phyloP scores from a whole-genome alignment of 2,329 filamentous ascomycete genomes.

The Aspergillus eucalypticola region DNA sequence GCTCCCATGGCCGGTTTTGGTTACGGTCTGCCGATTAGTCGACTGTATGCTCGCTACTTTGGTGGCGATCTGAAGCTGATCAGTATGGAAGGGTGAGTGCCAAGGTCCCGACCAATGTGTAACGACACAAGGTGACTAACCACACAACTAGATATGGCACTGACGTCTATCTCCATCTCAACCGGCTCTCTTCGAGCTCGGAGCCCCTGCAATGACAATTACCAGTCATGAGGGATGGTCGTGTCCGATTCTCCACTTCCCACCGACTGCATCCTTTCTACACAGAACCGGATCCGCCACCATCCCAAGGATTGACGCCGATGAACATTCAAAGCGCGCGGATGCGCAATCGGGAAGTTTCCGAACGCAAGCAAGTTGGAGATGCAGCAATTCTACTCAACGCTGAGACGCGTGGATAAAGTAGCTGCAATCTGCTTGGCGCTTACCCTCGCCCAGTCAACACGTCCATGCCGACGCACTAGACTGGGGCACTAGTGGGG shows the following conservation, averaged over 20 bases:
- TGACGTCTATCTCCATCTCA: slow-evolving; percentile 96
- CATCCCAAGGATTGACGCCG: slow-evolving; percentile 54
- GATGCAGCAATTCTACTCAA: slow-evolving; percentile 79
- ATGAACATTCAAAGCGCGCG: slow-evolving; percentile 61
- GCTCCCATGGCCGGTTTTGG: slow-evolving; percentile 98
- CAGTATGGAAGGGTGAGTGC: slow-evolving; percentile 93
- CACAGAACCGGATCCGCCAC: slow-evolving; percentile 34
- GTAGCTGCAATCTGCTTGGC: slow-evolving; percentile 9
- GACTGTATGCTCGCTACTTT: slow-evolving; percentile 95
- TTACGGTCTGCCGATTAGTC: slow-evolving; percentile 92
- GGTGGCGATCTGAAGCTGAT: slow-evolving; percentile 96
- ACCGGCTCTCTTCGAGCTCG: slow-evolving; percentile 89
- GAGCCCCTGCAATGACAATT: slow-evolving; percentile 91
- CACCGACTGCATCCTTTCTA: slow-evolving; percentile 43
- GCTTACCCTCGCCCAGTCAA: background rate
- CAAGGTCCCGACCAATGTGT: background rate
- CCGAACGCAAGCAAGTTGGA: slow-evolving; percentile 85
- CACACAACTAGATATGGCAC: slow-evolving; percentile 75
- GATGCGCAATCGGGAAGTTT: slow-evolving; percentile 71
- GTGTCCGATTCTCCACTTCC: slow-evolving; percentile 46
- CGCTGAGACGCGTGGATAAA: slow-evolving; percentile 38
- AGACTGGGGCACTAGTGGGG: background rate
- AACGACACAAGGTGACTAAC: slow-evolving; percentile 13
- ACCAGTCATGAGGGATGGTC: slow-evolving; percentile 83
- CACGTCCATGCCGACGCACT: background rate